Conservation (phyloP, 306 rosid genomes). For the Vachellia pachyceras region DNA sequence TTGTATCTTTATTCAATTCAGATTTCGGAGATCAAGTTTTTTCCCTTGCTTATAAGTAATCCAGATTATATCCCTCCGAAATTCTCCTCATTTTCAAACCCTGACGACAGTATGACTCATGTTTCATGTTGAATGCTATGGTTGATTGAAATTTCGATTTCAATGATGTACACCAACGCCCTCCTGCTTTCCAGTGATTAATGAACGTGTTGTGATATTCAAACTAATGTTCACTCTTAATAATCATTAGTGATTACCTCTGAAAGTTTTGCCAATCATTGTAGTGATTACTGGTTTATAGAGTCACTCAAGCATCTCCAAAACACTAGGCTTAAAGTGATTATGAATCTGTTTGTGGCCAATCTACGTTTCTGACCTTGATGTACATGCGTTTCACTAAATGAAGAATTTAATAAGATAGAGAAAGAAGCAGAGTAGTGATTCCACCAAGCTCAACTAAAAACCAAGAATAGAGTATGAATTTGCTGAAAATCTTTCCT, state of each 20-base stretch:
- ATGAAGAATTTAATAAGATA: neutral
- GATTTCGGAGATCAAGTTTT: neutral
- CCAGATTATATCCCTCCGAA: slow-evolving; percentile 11
- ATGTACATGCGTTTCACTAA: neutral
- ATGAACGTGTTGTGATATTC: neutral
- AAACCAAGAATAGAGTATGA: neutral
- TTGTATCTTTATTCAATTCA: slow-evolving; percentile 18
- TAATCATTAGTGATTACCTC: slow-evolving; percentile 3
- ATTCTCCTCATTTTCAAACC: neutral
- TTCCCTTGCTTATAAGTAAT: slow-evolving; percentile 1
- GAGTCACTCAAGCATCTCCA: slow-evolving; percentile 21
- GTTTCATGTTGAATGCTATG: slow-evolving; percentile 16
- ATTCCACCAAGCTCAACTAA: neutral
- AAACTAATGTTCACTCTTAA: slow-evolving; percentile 9
- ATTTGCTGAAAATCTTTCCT: neutral
- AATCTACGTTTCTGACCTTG: slow-evolving; percentile 7
- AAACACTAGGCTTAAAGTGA: slow-evolving; percentile 5
- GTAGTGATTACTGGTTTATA: neutral
- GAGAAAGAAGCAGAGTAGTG: neutral
- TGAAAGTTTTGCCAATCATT: neutral
- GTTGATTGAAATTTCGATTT: neutral
- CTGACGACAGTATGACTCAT: slow-evolving; percentile 1
- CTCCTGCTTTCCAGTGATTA: neutral
- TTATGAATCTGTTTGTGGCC: neutral
- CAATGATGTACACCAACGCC: neutral